A percentile compares a stretch with the other conserved stretches of the same genome.
phyloP scores from a whole-genome alignment of 371 early-diverging fungal genomes.

The Lichtheimia ramosa region DNA sequence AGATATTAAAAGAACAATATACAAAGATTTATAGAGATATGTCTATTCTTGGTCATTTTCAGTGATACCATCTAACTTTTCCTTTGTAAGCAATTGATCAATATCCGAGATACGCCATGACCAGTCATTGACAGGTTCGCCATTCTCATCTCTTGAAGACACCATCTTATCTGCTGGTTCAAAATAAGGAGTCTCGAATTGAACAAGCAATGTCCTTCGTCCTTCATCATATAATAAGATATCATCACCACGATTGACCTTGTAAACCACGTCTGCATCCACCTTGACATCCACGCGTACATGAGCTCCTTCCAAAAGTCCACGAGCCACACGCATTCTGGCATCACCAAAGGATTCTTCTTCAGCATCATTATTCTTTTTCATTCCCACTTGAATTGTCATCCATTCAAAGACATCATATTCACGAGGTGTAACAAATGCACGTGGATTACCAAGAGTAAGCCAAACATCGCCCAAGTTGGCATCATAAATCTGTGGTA shows the following conservation, averaged over 20 bases:
- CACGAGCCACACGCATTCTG: constrained; percentile 40
- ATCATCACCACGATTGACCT: constrained; percentile 19
- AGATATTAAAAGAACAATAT: no score
- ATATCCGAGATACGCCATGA: constrained; percentile 58
- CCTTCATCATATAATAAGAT: constrained; percentile 47
- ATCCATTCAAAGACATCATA: constrained; percentile 42
- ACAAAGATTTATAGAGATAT: no score
- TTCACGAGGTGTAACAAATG: constrained; percentile 23
- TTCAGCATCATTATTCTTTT: constrained; percentile 10
- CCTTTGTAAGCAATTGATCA: constrained; percentile 59
- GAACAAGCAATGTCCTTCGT: constrained; percentile 47
- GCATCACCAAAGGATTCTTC: constrained; percentile 49
- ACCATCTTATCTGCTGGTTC: constrained; percentile 55
- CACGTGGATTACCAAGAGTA: constrained; percentile 37
- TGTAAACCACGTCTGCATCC: constrained; percentile 56
- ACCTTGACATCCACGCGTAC: constrained; percentile 55
- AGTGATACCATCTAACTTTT: constrained; percentile 21
- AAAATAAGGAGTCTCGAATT: constrained; percentile 62
- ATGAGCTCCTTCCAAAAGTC: constrained; percentile 55
- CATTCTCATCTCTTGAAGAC: constrained; percentile 46
- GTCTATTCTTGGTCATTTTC: constrained; percentile 15
- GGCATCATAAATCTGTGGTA: constrained; percentile 57
- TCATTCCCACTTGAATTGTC: constrained; percentile 36
- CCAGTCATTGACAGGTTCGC: constrained; percentile 58
- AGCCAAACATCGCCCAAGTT: constrained; percentile 57